Base-by-base conservation (phyloP, 345 rosid genomes). In the Mangifera indica region DNA sequence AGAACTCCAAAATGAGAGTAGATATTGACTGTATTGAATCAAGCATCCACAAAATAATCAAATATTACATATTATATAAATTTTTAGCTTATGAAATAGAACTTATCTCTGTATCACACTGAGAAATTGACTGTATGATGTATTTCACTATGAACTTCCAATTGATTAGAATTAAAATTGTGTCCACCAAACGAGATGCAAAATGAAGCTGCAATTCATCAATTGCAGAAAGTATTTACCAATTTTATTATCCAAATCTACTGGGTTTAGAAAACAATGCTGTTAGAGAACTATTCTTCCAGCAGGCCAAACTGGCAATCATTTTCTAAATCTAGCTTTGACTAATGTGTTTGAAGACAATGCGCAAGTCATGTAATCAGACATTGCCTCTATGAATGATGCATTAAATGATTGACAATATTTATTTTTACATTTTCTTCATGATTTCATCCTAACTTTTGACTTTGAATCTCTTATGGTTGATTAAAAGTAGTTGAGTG, bases 401-500 rank as follows among this genome's bases (percentile, higher is more conserved):
- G 53, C 49, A 12, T 59, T 42, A 34, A n/a, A 25, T 51, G 71
- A 34, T 22, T 29, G 17, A 32, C 44, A 2, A 45, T 0, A 40
- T 32, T 34, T 54, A 15, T 58, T 34, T 26, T 60, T 32, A 18
- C 9, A 12, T 48, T 48, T 46, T 25, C 62, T 59, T 21, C 7
- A 32, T 45, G 68, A 22, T 70, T 60, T 61, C 17, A 11, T 2
- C 32, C n/a, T 7, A 5, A 22, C 57, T 63, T 20, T 34, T 29
- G 1, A 14, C 48, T 63, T 60, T 74, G 20, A 57, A 63, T 11
- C 53, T 67, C 42, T 34, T 66, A 44, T 63, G 25, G 60, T 54
- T 74, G 55, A 62, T 5, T 52, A 21, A 60, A 62, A 48, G 73
- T 26, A 49, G 52, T 37, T 20, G 56, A 46, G 29, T 71, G 9